phyloP scores from a whole-genome alignment of 2,329 filamentous ascomycete species.

The Penicillium capsulatum region DNA sequence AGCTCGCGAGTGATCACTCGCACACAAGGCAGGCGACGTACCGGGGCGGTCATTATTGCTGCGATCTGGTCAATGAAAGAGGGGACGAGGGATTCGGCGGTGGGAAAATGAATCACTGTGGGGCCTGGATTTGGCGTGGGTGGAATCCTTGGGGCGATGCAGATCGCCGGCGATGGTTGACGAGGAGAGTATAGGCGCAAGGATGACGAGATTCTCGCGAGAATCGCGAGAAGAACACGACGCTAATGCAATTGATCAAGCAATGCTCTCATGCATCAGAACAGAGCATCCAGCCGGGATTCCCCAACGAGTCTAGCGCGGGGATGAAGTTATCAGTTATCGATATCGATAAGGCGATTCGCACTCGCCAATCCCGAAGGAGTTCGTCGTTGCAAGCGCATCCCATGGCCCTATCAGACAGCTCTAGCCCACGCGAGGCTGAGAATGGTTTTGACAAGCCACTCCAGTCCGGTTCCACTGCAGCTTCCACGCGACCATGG shows the following conservation, averaged over 20 bases:
- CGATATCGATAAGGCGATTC: slow-evolving; percentile 5
- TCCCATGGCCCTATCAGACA: too few relatives aligned
- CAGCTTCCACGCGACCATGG: slow-evolving; percentile 8
- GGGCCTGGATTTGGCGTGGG: slow-evolving; percentile 9
- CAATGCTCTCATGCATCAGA: too few relatives aligned
- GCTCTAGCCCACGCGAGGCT: too few relatives aligned
- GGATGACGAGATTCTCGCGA: too few relatives aligned
- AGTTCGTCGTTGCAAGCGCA: too few relatives aligned
- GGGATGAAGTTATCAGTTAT: slow-evolving; percentile 13
- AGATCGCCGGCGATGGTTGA: too few relatives aligned
- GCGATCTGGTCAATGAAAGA: slow-evolving; percentile 3
- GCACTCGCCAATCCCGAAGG: too few relatives aligned
- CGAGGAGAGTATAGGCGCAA: too few relatives aligned
- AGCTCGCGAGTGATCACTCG: background rate
- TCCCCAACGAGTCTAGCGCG: slow-evolving; percentile 11
- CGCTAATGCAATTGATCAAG: too few relatives aligned
- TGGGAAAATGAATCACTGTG: slow-evolving; percentile 24
- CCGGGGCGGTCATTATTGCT: slow-evolving; percentile 2
- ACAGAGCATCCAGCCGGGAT: background rate
- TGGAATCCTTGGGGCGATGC: background rate
- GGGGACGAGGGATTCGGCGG: slow-evolving; percentile 15
- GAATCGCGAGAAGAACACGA: too few relatives aligned
- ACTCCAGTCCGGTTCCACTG: slow-evolving; percentile 17
- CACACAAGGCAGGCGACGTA: background rate
- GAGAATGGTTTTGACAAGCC: slow-evolving; percentile 17